Base-by-base conservation (phyloP, 2,329 filamentous ascomycete genomes). In the Phialophora expanda region DNA sequence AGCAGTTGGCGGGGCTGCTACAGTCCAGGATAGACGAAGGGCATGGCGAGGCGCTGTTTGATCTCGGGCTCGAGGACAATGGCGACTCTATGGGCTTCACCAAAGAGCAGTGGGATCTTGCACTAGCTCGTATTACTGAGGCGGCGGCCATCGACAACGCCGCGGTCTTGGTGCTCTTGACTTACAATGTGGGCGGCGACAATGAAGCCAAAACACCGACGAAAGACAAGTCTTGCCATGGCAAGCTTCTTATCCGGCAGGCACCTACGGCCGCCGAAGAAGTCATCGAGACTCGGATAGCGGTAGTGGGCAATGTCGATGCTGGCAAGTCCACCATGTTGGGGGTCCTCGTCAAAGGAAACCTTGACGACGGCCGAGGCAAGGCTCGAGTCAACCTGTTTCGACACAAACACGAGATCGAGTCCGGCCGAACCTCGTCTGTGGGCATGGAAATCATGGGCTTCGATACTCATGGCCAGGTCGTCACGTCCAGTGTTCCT, bases 391-490 rank as follows among this genome's bases (percentile, higher is more conserved):
- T 99, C 59, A 98, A 97, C 71, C 87, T 99, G 12, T 99, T 99
- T 80, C 87, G 95, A 17, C 95, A 99, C 78, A 98, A 99, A 79
- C 95, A 99, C 75, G 95, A 99, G 79, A 90, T 98, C 48, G 95
- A 99, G 79, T 95, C 91, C 55, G 95, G 95, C 1, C 86, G 95
- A 70, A 99, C 95, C 9, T 97, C 92, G 76, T 97, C 93, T 0
- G 95, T 99, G 0, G 94, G 95, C 50, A 96, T 98, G 93, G 95
- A 99, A 78, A 98, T 98, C 68, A 93, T 98, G 90, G 95, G 95
- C 1, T 99, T 97, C 73, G 93, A 98, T 77, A 92, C 90, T 58
- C 85, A 86, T 62, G 94, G 95, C 30, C 87, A 93, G 28, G 90
- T 97, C 30, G 86, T 98, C 17, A 87, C 88, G 17, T 94, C 91